Evolutionary conservation across 371 early-diverging fungal species (phyloP).

Genomic region (Haplosporangium sp.): DNA sequence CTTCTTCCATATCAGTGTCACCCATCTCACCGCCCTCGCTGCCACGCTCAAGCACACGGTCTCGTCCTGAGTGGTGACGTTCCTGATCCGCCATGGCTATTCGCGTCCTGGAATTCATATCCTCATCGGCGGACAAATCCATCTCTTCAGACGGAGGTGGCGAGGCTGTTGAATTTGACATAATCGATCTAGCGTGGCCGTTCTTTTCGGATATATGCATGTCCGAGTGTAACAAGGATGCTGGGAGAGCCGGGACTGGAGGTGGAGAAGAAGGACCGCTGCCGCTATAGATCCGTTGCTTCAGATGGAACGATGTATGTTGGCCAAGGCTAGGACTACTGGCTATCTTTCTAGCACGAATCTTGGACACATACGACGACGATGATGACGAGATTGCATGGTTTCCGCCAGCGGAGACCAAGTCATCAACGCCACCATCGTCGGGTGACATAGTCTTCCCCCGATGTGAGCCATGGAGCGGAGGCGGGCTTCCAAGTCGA

Average conservation of each 20-base stretch:
- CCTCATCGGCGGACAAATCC: slow-evolving; percentile 17
- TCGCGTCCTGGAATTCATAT: not conserved
- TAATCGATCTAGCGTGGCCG: not conserved
- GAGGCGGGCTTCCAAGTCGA: slow-evolving; percentile 43
- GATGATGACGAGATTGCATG: not conserved
- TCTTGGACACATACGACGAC: not conserved
- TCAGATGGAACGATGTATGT: slow-evolving; percentile 3
- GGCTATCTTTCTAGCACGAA: slow-evolving; percentile 33
- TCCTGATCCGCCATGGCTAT: not conserved
- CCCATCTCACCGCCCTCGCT: not conserved
- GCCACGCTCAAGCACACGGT: not conserved
- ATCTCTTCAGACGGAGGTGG: slow-evolving; percentile 14
- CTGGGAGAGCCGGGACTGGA: slow-evolving; percentile 10
- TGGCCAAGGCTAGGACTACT: slow-evolving; percentile 40
- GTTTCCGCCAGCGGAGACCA: too few species aligned
- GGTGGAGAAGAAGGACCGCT: slow-evolving; percentile 10
- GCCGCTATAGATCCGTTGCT: not conserved
- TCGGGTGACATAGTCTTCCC: too few species aligned
- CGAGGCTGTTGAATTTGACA: slow-evolving; percentile 2
- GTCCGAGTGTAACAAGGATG: not conserved
- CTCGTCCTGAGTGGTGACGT: too few species aligned
- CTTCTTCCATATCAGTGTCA: not conserved
- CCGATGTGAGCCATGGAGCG: slow-evolving; percentile 1
- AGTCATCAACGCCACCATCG: too few species aligned
- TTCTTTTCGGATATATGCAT: not conserved